These are phyloP conservation scores for Phytophthora pistaciae DNA, from an alignment of 352 stramenopile genomes.

Conservation along the genomic window DNA sequence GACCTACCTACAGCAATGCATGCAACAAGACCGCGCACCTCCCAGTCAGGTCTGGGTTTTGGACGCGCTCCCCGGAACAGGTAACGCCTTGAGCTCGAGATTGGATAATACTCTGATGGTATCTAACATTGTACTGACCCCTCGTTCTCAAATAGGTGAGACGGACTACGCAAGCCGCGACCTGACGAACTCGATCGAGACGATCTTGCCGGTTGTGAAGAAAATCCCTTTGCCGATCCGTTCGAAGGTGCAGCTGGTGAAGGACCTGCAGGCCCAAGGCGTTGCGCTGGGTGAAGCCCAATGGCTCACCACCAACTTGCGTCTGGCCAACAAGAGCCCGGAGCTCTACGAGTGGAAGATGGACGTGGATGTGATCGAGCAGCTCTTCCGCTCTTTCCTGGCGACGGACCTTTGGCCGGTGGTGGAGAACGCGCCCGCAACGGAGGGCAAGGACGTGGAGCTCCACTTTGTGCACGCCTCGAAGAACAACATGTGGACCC, in stretches of 20 bases:
- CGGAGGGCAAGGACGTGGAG: slow-evolving; percentile 46
- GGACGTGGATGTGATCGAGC: slow-evolving; percentile 76
- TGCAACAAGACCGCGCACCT: slow-evolving; percentile 43
- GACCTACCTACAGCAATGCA: slow-evolving; percentile 68
- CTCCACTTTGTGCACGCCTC: slow-evolving; percentile 85
- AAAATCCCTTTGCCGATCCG: slow-evolving; percentile 76
- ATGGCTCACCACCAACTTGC: slow-evolving; percentile 87
- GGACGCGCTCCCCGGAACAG: slow-evolving; percentile 75
- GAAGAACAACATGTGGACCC: slow-evolving; percentile 83
- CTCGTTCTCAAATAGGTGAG: slow-evolving; percentile 28
- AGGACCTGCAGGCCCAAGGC: slow-evolving; percentile 67
- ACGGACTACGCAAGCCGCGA: slow-evolving; percentile 74
- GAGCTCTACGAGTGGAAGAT: slow-evolving; percentile 88
- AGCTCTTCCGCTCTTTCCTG: slow-evolving; percentile 79
- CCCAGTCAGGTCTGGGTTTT: slow-evolving; percentile 78
- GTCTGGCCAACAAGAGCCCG: slow-evolving; percentile 48
- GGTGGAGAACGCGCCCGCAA: slow-evolving; percentile 43
- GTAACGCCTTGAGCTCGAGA: slow-evolving; percentile 26
- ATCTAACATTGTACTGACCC: slow-evolving; percentile 1
- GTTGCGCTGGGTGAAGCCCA: slow-evolving; percentile 74
- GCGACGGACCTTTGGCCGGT: slow-evolving; percentile 75
- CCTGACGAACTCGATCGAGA: slow-evolving; percentile 77
- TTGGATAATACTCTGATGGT: not conserved
- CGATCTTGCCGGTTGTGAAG: slow-evolving; percentile 73
- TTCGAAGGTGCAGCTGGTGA: slow-evolving; percentile 75